Evolutionary conservation across 495 filamentous ascomycete genomes (phyloP), one percentile per base, ranked within the genome.

Genomic region (Podospora pseudoanserina): DNA sequence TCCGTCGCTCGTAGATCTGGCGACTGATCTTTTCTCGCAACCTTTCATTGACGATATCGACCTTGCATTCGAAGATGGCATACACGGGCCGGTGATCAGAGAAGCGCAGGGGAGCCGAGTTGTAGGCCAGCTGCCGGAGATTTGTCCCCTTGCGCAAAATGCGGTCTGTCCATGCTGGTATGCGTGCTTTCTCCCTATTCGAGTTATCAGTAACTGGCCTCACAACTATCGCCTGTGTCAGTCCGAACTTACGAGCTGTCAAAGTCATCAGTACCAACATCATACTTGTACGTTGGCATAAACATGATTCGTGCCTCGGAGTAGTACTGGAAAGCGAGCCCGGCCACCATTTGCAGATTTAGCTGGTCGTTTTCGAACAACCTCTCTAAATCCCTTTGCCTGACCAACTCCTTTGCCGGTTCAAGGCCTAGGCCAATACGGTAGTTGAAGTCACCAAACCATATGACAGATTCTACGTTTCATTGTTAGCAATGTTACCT

Each of bases 391-490:
- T 98, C 89, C 16, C 84, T 81, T 56, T 85, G 82, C 61, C 86
- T 82, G 60, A 96, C 85, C 27, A 96, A 82, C 64, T 89, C 86
- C 69, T 90, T 89, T 23, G 93, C 92, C 68, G 83, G 89, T 55
- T 96, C 93, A 71, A 93, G 88, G 23, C 84, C 85, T 65, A 97
- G 82, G 3, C 93, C 96, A 72, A 99, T 96, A 30, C 95, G 89
- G 79, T 99, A 99, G 73, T 99, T 99, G 81, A 99, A 99, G 78
- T 99, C 95, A 7, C 95, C 95, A 58, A 97, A 84, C 96, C 96
- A 99, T 67, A 99, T 91, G n/a, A 98, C 88, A 27, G 88, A 89
- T 75, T 97, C 82, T 84, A 54, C 19, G n/a, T 49, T 49, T 18
- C 16, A 0, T 4, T 27, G 59, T 70, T 60, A 63, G 72, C 23